Conservation (phyloP, 352 stramenopile genomes). For the Globisporangium irregulare region DNA sequence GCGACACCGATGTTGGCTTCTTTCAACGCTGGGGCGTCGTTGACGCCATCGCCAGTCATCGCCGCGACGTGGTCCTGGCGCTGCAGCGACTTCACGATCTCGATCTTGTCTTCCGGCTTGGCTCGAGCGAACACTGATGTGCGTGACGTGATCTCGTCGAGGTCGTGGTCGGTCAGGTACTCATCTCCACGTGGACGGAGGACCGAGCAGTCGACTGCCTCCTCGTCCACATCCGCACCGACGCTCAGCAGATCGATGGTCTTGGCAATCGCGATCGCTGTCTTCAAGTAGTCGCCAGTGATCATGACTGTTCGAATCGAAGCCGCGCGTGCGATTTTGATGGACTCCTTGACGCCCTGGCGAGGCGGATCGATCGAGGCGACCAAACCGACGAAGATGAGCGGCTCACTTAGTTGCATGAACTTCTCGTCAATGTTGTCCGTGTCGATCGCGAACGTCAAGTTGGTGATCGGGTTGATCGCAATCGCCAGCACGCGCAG, state of each 20-base stretch:
- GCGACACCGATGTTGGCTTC: slow-evolving; percentile 50
- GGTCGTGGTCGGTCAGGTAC: slow-evolving; percentile 14
- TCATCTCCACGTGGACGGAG: slow-evolving; percentile 12
- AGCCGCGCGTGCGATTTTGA: slow-evolving; percentile 26
- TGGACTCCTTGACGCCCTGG: slow-evolving; percentile 35
- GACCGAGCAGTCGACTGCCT: slow-evolving; percentile 13
- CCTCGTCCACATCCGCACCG: slow-evolving; percentile 14
- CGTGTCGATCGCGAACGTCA: slow-evolving; percentile 20
- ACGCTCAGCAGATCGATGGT: slow-evolving; percentile 77
- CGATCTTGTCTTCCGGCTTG: slow-evolving; percentile 15
- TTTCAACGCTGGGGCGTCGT: slow-evolving; percentile 93
- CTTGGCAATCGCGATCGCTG: slow-evolving; percentile 85
- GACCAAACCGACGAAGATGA: slow-evolving; percentile 89
- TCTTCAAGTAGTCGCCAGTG: slow-evolving; percentile 91
- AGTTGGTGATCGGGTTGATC: slow-evolving; percentile 31
- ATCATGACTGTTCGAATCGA: slow-evolving; percentile 78
- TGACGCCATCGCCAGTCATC: slow-evolving; percentile 99
- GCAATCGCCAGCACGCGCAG: slow-evolving; percentile 77
- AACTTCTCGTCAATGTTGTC: slow-evolving; percentile 34
- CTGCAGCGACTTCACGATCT: slow-evolving; percentile 17
- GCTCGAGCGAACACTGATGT: slow-evolving; percentile 11
- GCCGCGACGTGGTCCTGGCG: slow-evolving; percentile 37
- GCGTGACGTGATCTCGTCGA: slow-evolving; percentile 17
- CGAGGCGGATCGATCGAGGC: slow-evolving; percentile 71
- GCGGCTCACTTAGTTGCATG: slow-evolving; percentile 25